These are phyloP conservation scores for Proliferodiscus dingleyae DNA, from an alignment of 2,329 filamentous ascomycete genomes.

Conservation along the genomic window DNA sequence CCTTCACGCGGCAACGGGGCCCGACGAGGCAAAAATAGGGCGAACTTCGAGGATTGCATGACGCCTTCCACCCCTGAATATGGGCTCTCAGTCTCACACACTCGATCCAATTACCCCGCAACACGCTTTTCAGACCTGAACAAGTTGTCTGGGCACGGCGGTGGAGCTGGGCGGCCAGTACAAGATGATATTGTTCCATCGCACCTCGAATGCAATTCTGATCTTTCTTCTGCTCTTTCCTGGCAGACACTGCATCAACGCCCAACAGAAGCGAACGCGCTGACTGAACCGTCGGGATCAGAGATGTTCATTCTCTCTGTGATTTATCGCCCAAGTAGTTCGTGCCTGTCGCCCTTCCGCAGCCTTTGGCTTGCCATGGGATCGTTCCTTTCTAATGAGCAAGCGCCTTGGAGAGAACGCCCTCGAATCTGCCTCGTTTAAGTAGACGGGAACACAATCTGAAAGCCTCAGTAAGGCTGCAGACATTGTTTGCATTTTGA, in stretches of 20 bases:
- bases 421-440: background rate
- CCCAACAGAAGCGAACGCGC: background rate
- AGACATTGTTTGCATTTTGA: background rate
- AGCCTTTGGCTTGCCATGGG: background rate
- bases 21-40: constrained; percentile 2
- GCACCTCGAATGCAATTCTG: background rate
- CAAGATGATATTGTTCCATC: background rate
- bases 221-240: background rate
- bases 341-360: background rate
- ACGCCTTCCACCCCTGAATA: background rate
- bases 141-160: background rate
- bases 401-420: background rate
- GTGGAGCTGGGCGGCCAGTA: background rate
- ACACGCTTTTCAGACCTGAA: background rate
- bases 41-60: constrained; percentile 1
- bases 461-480: constrained; percentile 7
- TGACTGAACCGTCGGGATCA: background rate
- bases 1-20: background rate
- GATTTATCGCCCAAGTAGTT: background rate
- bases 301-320: background rate
- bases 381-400: background rate
- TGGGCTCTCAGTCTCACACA: background rate
- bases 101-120: background rate
- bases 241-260: background rate
- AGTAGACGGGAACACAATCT: background rate